phyloP scores from a whole-genome alignment of 2,329 filamentous ascomycete genomes.

The Dactylonectria macrodidyma region DNA sequence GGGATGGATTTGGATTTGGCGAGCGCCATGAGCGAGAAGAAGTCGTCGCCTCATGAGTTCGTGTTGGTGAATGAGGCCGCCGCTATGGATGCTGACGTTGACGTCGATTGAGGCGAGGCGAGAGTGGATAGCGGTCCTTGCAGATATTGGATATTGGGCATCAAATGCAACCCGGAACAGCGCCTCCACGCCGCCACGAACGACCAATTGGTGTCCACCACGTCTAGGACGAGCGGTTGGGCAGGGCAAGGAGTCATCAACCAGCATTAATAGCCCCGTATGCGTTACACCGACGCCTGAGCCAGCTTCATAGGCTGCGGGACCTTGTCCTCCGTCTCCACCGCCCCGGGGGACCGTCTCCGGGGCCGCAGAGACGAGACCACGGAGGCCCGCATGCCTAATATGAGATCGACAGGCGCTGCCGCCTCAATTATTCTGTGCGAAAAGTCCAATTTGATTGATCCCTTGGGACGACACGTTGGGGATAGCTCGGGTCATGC shows the following conservation, averaged over 20 bases:
- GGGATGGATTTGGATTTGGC: slow-evolving; percentile 8
- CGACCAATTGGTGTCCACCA: slow-evolving; percentile 36
- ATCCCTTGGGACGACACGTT: slow-evolving; percentile 14
- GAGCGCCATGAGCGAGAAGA: slow-evolving; percentile 9
- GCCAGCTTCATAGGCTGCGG: neutral
- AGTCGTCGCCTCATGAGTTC: slow-evolving; percentile 20
- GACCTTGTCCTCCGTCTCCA: slow-evolving; percentile 9
- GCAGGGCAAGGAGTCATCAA: slow-evolving; percentile 18
- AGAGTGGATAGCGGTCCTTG: slow-evolving; percentile 34
- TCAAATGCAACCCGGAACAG: slow-evolving; percentile 29
- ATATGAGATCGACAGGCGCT: slow-evolving; percentile 17
- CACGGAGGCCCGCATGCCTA: slow-evolving; percentile 11
- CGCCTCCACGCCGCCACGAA: slow-evolving; percentile 15
- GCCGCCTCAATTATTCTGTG: slow-evolving; percentile 9
- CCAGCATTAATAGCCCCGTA: neutral
- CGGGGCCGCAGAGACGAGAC: slow-evolving; percentile 19
- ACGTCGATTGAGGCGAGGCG: slow-evolving; percentile 1
- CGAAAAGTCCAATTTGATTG: slow-evolving; percentile 13
- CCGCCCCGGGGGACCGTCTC: slow-evolving; percentile 22
- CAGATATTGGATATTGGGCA: slow-evolving; percentile 44
- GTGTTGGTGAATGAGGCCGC: slow-evolving; percentile 15
- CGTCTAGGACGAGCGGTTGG: slow-evolving; percentile 22
- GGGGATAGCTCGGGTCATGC: slow-evolving; percentile 19
- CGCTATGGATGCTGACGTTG: neutral
- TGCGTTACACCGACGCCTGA: neutral